Conservation (phyloP, 2,329 filamentous ascomycete species). For the Colletotrichum sp. region DNA sequence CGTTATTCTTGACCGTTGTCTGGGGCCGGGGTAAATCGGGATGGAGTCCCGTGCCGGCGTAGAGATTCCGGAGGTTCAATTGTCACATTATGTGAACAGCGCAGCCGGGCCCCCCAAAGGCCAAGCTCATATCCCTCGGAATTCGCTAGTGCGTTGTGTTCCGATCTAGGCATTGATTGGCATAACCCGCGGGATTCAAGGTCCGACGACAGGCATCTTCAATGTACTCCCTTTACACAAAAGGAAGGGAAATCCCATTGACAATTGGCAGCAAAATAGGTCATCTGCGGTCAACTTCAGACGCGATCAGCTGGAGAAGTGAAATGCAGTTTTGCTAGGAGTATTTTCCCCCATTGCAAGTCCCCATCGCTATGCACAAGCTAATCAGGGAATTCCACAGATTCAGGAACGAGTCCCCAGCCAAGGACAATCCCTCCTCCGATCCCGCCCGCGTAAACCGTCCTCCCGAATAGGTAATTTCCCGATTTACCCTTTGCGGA, state of each 20-base stretch:
- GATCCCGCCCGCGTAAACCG: not conserved
- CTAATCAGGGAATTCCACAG: not conserved
- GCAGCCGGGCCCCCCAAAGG: not conserved
- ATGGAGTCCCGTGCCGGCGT: not conserved
- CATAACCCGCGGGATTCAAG: not conserved
- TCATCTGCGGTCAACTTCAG: not conserved
- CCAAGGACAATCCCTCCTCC: constrained; percentile 11
- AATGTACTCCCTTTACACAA: not conserved
- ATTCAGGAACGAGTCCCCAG: not conserved
- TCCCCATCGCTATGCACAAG: not conserved
- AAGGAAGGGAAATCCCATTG: not conserved
- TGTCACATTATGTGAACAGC: not conserved
- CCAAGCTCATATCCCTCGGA: not conserved
- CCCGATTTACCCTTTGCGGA: not conserved
- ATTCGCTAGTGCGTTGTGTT: not conserved
- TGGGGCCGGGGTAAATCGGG: not conserved
- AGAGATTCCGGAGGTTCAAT: not conserved
- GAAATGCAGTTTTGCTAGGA: not conserved
- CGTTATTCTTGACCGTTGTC: not conserved
- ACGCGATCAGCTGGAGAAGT: not conserved
- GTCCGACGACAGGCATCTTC: not conserved
- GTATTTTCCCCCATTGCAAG: not conserved
- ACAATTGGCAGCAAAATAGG: not conserved
- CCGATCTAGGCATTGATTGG: not conserved
- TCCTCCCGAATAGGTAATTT: not conserved